Percentiles rank a stretch among this genome's conserved stretches.
Evolutionary conservation across 306 rosid species (phyloP).

Genomic region (Elaeagnus macrophylla): DNA sequence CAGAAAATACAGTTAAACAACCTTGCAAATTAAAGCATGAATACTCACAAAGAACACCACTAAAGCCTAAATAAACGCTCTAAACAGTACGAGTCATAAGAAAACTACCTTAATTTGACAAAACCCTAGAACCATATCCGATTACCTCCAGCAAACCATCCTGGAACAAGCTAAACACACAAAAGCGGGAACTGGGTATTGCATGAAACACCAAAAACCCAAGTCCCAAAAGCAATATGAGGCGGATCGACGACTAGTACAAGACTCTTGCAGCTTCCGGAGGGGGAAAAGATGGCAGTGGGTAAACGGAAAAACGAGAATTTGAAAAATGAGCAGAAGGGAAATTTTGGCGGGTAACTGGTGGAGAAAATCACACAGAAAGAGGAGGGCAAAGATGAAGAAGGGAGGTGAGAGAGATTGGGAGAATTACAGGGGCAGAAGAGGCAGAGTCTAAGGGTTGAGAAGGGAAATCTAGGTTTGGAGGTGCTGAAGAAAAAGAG

Average conservation of each 20-base stretch:
- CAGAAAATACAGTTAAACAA: too few relatives aligned
- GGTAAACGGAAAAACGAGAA: not conserved
- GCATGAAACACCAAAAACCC: constrained; percentile 1
- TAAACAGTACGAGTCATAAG: not conserved
- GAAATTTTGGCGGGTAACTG: constrained; percentile 65
- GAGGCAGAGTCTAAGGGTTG: constrained; percentile 59
- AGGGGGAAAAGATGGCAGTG: not conserved
- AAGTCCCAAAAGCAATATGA: constrained; percentile 14
- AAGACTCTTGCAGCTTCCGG: constrained; percentile 12
- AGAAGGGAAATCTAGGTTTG: constrained; percentile 63
- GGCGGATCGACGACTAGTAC: constrained; percentile 21
- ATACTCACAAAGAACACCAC: not conserved
- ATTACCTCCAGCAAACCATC: constrained; percentile 6
- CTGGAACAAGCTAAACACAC: not conserved
- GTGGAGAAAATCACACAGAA: constrained; percentile 60
- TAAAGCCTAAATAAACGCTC: not conserved
- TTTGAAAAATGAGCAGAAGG: constrained; percentile 46
- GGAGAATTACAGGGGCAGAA: constrained; percentile 61
- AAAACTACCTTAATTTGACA: constrained; percentile 10
- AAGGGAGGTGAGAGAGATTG: constrained; percentile 24
- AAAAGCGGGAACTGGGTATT: constrained; percentile 14
- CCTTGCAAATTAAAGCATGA: not conserved
- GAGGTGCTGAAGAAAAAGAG: constrained; percentile 38
- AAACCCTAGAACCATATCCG: constrained; percentile 24
- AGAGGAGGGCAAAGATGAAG: constrained; percentile 59